Conservation (phyloP, 371 early-diverging fungal genomes). For the Syncephalis fuscata region DNA sequence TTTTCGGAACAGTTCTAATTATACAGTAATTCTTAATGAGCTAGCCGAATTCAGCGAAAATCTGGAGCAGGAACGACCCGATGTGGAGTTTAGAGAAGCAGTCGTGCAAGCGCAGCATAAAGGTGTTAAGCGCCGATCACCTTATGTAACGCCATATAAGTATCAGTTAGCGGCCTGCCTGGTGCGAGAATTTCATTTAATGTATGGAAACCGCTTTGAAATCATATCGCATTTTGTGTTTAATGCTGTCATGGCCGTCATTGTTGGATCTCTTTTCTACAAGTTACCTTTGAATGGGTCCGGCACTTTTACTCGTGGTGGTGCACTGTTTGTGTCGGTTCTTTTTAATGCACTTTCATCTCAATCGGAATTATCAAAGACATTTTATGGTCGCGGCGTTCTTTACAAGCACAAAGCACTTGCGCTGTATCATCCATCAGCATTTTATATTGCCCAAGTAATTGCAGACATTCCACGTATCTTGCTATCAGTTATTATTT, state of each 20-base stretch:
- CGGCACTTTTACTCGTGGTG: constrained; percentile 51
- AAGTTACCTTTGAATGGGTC: constrained; percentile 20
- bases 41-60: constrained; percentile 9
- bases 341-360: constrained; percentile 32
- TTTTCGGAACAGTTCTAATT: constrained; percentile 11
- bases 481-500: constrained; percentile 22
- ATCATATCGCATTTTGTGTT: constrained; percentile 27
- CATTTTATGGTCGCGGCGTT: constrained; percentile 32
- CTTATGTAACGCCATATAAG: constrained; percentile 25
- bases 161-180: constrained; percentile 26
- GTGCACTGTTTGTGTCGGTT: constrained; percentile 33
- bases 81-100: constrained; percentile 18
- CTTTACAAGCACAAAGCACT: constrained; percentile 47
- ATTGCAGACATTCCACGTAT: constrained; percentile 18
- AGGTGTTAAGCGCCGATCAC: constrained; percentile 15
- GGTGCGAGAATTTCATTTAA: constrained; percentile 25
- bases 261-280: constrained; percentile 43
- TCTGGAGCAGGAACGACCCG: constrained; percentile 8
- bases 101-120: constrained; percentile 22
- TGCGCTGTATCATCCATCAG: constrained; percentile 44
- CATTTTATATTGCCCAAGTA: constrained; percentile 36
- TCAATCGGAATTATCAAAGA: constrained; percentile 26
- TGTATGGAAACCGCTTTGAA: constrained; percentile 14
- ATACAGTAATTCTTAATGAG: constrained; percentile 12
- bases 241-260: constrained; percentile 30